Percentiles rank a stretch among this genome's conserved stretches.
These are phyloP conservation scores for Lichtheimia ornata DNA, from an alignment of 371 early-diverging fungal genomes.

Conservation along the genomic window DNA sequence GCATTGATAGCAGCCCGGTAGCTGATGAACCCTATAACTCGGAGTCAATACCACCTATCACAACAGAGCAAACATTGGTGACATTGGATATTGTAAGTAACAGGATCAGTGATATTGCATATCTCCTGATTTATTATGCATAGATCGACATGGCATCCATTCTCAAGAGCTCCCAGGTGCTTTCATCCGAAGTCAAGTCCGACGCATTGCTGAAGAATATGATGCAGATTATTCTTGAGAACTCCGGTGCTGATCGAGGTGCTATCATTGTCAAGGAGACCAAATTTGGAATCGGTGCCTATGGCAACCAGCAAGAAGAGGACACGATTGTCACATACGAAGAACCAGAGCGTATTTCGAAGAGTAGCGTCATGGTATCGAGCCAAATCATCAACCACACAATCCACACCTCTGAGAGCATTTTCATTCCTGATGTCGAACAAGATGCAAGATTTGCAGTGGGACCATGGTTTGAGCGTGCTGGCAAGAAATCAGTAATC, in stretches of 20 bases:
- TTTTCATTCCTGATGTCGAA: conserved; percentile 40
- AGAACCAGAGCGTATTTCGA: conserved; percentile 31
- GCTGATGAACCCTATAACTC: conserved; percentile 28
- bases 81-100: conserved; percentile 43
- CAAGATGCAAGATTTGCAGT: conserved; percentile 45
- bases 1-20: conserved; percentile 8
- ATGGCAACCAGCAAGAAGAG: conserved; percentile 42
- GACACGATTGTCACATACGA: conserved; percentile 36
- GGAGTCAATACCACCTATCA: conserved; percentile 28
- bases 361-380: conserved; percentile 34
- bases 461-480: conserved; percentile 47
- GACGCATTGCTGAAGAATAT: conserved; percentile 38
- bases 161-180: conserved; percentile 49
- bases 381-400: conserved; percentile 43
- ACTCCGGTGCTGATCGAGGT: conserved; percentile 47
- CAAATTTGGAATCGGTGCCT: conserved; percentile 40
- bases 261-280: conserved; percentile 45
- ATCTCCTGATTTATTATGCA: not conserved
- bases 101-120: no score
- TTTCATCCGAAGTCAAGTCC: conserved; percentile 49
- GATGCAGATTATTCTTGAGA: conserved; percentile 49
- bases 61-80: conserved; percentile 45
- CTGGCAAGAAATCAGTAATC: conserved; percentile 51
- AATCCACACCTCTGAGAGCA: conserved; percentile 41
- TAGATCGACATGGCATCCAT: conserved; percentile 45